These are phyloP conservation scores for Tulasnella sp. DNA, from an alignment of 768 basidiomycete genomes.

Conservation along the genomic window DNA sequence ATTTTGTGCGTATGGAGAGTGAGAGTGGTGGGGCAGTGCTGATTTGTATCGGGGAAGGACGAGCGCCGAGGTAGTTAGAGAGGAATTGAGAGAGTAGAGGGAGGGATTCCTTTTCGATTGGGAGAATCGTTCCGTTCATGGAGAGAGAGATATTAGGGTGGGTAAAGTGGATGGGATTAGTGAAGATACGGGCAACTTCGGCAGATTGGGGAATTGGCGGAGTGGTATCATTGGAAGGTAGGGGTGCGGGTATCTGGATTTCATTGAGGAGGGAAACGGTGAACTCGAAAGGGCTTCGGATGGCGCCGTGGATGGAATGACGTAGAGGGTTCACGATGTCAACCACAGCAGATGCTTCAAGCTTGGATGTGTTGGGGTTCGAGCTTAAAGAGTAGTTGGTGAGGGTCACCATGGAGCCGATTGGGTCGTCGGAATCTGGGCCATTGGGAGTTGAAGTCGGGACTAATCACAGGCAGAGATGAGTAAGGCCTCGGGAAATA, in stretches of 20 bases:
- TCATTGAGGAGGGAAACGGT: conserved; percentile 11
- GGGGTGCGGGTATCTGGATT: neutral
- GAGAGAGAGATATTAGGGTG: conserved; percentile 18
- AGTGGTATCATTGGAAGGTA: conserved; percentile 1
- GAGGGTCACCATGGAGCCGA: neutral
- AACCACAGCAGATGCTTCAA: neutral
- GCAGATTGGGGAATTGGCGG: neutral
- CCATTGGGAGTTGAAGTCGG: neutral
- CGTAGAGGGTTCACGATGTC: conserved; percentile 6
- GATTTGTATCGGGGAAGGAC: conserved; percentile 20
- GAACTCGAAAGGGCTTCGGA: conserved; percentile 1
- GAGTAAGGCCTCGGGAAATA: neutral
- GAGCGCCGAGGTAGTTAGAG: conserved; percentile 37
- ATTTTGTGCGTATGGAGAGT: conserved; percentile 39
- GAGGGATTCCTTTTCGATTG: neutral
- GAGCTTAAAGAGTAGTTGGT: neutral
- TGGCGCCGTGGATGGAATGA: neutral
- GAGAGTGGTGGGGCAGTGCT: conserved; percentile 48
- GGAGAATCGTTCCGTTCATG: conserved; percentile 16
- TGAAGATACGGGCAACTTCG: neutral
- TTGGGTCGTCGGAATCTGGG: neutral
- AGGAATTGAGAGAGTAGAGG: conserved; percentile 19
- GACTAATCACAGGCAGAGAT: neutral
- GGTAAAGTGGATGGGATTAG: neutral
- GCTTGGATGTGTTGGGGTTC: neutral